A percentile compares a stretch with the other conserved stretches of the same genome.
These are phyloP conservation scores for Tricholoma sp. DNA, from an alignment of 768 basidiomycete species.

Conservation along the genomic window DNA sequence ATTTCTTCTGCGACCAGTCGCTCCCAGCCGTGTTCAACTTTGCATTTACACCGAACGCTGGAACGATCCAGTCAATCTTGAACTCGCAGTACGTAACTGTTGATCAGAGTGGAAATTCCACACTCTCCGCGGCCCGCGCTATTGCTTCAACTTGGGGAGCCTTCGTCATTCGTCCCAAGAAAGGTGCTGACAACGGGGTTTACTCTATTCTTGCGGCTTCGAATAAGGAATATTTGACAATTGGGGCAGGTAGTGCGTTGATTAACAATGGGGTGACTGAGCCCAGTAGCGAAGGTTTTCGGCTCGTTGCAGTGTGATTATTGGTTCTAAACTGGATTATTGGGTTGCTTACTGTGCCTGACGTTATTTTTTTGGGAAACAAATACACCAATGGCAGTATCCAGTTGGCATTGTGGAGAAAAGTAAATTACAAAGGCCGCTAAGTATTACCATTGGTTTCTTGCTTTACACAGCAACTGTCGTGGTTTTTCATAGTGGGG, in stretches of 20 bases:
- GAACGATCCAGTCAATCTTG: constrained; percentile 20
- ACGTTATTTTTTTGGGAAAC: too few species aligned
- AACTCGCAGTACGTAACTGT: constrained; percentile 27
- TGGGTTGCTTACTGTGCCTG: too few species aligned
- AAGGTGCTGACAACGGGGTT: constrained; percentile 18
- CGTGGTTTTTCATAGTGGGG: too few species aligned
- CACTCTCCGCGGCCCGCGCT: constrained; percentile 22
- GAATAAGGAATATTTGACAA: constrained; percentile 24
- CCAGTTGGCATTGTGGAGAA: too few species aligned
- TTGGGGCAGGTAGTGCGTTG: constrained; percentile 21
- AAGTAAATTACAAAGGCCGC: too few species aligned
- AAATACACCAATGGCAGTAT: too few species aligned
- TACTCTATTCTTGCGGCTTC: constrained; percentile 28
- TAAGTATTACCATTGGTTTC: too few species aligned
- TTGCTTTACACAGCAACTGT: too few species aligned
- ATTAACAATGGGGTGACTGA: constrained; percentile 23
- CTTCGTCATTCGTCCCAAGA: constrained; percentile 24
- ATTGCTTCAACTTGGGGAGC: constrained; percentile 24
- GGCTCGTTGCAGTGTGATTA: constrained; percentile 8
- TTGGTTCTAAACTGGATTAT: too few species aligned
- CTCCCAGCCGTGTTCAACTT: constrained; percentile 18
- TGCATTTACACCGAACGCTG: constrained; percentile 26
- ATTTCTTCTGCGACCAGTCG: constrained; percentile 18
- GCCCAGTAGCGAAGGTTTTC: constrained; percentile 22
- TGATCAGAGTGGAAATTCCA: constrained; percentile 23